Percentiles rank a stretch among this genome's conserved stretches.
phyloP scores from a whole-genome alignment of 768 basidiomycete genomes.

The Boletus reticulatus region DNA sequence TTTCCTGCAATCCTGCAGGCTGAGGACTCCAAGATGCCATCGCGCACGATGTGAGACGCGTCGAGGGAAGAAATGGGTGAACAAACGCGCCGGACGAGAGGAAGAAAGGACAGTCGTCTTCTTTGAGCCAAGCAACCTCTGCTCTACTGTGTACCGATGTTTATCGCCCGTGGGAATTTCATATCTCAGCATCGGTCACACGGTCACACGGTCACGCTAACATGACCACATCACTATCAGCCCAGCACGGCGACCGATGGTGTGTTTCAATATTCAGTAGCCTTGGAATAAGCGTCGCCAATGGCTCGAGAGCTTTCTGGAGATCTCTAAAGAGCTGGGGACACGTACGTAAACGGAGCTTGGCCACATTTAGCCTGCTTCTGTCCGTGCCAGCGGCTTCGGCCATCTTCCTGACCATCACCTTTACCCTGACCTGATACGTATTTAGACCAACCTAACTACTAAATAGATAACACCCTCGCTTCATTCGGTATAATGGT shows the following conservation, averaged over 20 bases:
- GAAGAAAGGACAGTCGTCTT: constrained; percentile 16
- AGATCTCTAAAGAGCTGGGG: too few species aligned
- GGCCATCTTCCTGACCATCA: too few species aligned
- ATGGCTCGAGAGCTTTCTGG: too few species aligned
- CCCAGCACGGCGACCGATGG: too few species aligned
- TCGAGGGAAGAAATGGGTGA: constrained; percentile 13
- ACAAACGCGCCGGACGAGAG: constrained; percentile 33
- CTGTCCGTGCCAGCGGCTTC: too few species aligned
- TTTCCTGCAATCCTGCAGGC: constrained; percentile 84
- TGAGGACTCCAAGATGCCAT: constrained; percentile 83
- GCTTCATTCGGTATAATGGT: constrained; percentile 69
- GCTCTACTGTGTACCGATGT: constrained; percentile 33
- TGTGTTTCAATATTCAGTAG: too few species aligned
- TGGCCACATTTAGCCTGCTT: too few species aligned
- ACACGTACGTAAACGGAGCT: too few species aligned
- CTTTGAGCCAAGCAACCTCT: constrained; percentile 8
- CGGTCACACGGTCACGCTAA: constrained; percentile 19
- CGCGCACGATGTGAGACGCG: constrained; percentile 36
- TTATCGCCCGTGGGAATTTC: constrained; percentile 34
- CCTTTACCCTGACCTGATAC: neutral
- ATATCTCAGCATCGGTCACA: constrained; percentile 34
- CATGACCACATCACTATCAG: too few species aligned
- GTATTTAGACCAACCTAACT: too few species aligned
- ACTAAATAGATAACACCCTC: neutral
- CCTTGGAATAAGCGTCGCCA: too few species aligned